Evolutionary conservation across 208 protist species (phyloP).

Genomic region (Borovskyia barvae): DNA sequence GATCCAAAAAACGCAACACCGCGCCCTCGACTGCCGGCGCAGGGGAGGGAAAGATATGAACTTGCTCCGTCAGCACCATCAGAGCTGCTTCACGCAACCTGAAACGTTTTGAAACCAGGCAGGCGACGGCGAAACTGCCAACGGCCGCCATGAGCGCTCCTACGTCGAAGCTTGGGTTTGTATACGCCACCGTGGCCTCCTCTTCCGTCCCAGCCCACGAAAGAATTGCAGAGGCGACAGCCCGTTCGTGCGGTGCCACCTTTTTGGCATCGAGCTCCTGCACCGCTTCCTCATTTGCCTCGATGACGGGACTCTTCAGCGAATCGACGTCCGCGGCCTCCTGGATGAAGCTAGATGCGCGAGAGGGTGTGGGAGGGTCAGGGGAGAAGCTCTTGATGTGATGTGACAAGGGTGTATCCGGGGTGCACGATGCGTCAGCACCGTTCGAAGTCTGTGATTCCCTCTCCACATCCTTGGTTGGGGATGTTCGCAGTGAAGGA

Average conservation of each 20-base stretch:
- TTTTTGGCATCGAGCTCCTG: constrained; percentile 5
- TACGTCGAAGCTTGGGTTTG: constrained; percentile 22
- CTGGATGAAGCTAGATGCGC: not conserved
- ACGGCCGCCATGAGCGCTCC: constrained; percentile 31
- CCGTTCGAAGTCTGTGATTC: not conserved
- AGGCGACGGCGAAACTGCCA: constrained; percentile 63
- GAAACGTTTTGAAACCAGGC: constrained; percentile 71
- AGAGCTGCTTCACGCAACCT: constrained; percentile 79
- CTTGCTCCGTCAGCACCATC: constrained; percentile 36
- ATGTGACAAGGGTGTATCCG: too few relatives aligned
- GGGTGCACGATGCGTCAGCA: not conserved
- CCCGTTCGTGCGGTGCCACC: constrained; percentile 17
- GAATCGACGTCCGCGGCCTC: not conserved
- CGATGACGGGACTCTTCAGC: constrained; percentile 2
- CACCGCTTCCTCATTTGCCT: constrained; percentile 7
- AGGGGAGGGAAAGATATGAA: constrained; percentile 15
- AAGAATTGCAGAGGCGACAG: constrained; percentile 31
- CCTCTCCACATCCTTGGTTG: not conserved
- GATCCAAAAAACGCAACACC: constrained; percentile 76
- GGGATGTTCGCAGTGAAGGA: not conserved
- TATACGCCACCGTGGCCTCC: constrained; percentile 9
- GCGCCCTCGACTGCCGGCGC: constrained; percentile 43
- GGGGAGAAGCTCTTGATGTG: too few relatives aligned
- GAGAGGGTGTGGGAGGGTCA: not conserved
- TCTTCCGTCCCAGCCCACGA: constrained; percentile 18